phyloP scores from a whole-genome alignment of 495 filamentous ascomycete genomes.

The Penicillium ochrochloron region DNA sequence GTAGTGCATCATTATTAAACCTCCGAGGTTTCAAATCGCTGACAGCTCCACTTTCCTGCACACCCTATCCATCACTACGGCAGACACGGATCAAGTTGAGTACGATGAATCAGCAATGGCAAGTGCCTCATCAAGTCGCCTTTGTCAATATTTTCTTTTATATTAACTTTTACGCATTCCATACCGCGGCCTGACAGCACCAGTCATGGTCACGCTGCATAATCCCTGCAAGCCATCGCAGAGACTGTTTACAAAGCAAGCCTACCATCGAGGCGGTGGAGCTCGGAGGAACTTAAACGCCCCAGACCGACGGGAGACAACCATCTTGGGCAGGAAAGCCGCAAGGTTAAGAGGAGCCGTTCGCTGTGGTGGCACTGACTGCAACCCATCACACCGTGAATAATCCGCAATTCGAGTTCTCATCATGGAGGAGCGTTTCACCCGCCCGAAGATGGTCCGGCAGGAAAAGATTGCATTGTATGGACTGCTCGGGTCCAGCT shows the following conservation, averaged over 20 bases:
- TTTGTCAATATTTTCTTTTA: too few relatives aligned
- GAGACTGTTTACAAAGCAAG: constrained; percentile 6
- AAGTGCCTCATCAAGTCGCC: too few relatives aligned
- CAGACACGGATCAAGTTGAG: too few relatives aligned
- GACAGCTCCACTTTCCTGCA: constrained; percentile 22
- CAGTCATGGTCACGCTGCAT: too few relatives aligned
- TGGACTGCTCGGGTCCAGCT: background rate
- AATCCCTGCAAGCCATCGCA: background rate
- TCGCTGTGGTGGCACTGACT: too few relatives aligned
- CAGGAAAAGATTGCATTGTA: too few relatives aligned
- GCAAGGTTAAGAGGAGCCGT: too few relatives aligned
- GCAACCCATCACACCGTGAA: constrained; percentile 4
- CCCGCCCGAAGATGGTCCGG: constrained; percentile 4
- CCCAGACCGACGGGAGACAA: constrained; percentile 28
- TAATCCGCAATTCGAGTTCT: constrained; percentile 19
- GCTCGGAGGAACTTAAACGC: constrained; percentile 28
- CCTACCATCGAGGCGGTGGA: constrained; percentile 22
- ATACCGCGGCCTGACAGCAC: background rate
- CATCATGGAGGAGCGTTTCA: constrained; percentile 25
- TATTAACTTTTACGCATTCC: too few relatives aligned
- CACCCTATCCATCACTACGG: too few relatives aligned
- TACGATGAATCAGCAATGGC: too few relatives aligned
- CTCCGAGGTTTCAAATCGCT: constrained; percentile 14
- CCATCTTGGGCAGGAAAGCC: constrained; percentile 38
- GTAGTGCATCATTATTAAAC: too few relatives aligned